phyloP scores from a whole-genome alignment of 176 grass and related monocot genomes.

The Aegilops sharonensis region DNA sequence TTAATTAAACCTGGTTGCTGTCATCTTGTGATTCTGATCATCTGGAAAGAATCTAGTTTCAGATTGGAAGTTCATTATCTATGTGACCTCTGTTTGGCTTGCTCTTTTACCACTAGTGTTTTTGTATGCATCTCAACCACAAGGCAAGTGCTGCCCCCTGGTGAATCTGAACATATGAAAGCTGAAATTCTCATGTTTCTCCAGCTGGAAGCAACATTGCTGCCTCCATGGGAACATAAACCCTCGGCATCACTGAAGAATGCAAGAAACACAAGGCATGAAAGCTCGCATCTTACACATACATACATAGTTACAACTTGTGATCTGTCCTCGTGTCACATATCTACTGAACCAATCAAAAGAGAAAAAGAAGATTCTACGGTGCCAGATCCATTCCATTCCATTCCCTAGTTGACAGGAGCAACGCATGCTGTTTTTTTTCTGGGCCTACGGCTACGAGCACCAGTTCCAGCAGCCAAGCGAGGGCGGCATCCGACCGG shows the following conservation, averaged over 20 bases:
- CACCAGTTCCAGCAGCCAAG: constrained; percentile 87
- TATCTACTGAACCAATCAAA: constrained; percentile 34
- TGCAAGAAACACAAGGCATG: neutral
- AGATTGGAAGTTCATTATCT: too few species aligned
- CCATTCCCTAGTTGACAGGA: neutral
- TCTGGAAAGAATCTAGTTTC: too few species aligned
- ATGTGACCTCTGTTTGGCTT: too few species aligned
- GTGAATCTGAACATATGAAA: too few species aligned
- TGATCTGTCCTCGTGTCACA: neutral
- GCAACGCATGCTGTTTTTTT: neutral
- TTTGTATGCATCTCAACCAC: too few species aligned
- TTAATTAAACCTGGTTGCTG: too few species aligned
- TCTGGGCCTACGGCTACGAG: constrained; percentile 10
- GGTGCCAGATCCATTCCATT: neutral
- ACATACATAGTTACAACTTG: constrained; percentile 28
- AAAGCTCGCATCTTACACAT: constrained; percentile 4
- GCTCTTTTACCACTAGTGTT: too few species aligned
- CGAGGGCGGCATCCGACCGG: constrained; percentile 58
- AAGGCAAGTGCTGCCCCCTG: too few species aligned
- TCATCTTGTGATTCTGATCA: too few species aligned
- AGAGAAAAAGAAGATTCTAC: neutral
- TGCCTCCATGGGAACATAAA: too few species aligned
- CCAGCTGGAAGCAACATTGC: neutral
- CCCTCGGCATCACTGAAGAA: too few species aligned
- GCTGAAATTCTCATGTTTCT: too few species aligned